Base-by-base conservation (phyloP, 1,284 basidiomycete genomes). In the Tilletia walkeri region DNA sequence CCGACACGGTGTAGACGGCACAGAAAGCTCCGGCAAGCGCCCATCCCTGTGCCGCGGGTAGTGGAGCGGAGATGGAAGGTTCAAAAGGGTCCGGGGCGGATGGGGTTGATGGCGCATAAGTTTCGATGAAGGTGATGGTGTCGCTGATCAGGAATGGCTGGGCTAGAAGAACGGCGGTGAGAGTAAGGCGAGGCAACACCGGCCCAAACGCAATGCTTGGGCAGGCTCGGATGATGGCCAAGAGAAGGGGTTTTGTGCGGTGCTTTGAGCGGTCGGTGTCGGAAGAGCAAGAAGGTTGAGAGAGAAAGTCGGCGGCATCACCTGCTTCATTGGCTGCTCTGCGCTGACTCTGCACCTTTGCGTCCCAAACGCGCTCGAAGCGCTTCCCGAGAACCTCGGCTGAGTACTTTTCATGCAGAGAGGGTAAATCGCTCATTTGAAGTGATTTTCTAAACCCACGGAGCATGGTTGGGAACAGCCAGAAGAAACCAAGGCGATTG, bases 11-110 rank as follows among this genome's bases (percentile, higher is more conserved):
- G 68, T 76, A 80, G 67, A 79, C 67, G 12, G 78, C 75, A 7
- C 69, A 78, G 66, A 75, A 81, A 1, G 80, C 80, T 5, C 77
- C 80, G 2, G 78, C 79, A 9, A 81, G 72, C 18, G 76, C 78
- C 79, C 79, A 81, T 3, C 80, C 80, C 34, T 76, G 74, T 30
- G 69, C 75, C 12, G 72, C 71, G 9, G 80, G 77, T 39, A 77
- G 73, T 1, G 69, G 70, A 7, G 68, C 45, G 36, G 71, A 12
- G n/a, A n/a, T n/a, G n/a, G n/a, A n/a, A n/a, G n/a, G n/a, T n/a
- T n/a, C n/a, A n/a, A n/a, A n/a, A n/a, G n/a, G n/a, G n/a, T n/a
- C n/a, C 48, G 72, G n/a, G 39, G 72, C 71, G 36, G 48, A 67
- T 10, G 66, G 63, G 7, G 50, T 16, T 5, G 63, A 16, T 9